phyloP scores from a whole-genome alignment of 306 rosid genomes.

The barrel medic (Medicago truncatula) region DNA sequence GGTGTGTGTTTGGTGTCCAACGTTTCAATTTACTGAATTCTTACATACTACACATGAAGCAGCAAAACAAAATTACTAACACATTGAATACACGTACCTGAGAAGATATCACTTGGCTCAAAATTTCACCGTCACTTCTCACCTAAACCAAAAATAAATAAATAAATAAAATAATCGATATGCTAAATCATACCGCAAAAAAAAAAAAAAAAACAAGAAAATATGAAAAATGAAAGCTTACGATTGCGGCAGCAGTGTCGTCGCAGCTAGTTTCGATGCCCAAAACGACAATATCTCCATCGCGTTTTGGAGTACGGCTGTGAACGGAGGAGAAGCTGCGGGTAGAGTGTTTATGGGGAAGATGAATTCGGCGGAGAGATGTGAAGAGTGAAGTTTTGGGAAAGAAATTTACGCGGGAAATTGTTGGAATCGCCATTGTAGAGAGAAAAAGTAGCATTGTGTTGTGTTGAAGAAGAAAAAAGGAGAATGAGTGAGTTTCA shows the following conservation, averaged over 20 bases:
- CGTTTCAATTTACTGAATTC: neutral
- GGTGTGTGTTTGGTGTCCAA: too few species aligned
- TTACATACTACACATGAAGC: neutral
- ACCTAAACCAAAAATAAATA: slow-evolving; percentile 54
- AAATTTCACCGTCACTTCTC: slow-evolving; percentile 82
- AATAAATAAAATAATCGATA: neutral
- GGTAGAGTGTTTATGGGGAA: slow-evolving; percentile 30
- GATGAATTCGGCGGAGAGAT: slow-evolving; percentile 39
- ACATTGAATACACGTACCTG: slow-evolving; percentile 58
- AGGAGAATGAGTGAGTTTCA: neutral
- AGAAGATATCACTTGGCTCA: slow-evolving; percentile 90
- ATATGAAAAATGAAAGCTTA: slow-evolving; percentile 35
- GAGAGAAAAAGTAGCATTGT: slow-evolving; percentile 25
- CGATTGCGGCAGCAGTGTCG: slow-evolving; percentile 95
- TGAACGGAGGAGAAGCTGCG: slow-evolving; percentile 28
- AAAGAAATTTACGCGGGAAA: slow-evolving; percentile 73
- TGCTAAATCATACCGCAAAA: too few species aligned
- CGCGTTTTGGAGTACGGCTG: slow-evolving; percentile 39
- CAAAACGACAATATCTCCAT: slow-evolving; percentile 60
- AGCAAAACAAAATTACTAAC: slow-evolving; percentile 10
- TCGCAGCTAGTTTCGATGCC: slow-evolving; percentile 99
- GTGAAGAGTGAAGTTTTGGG: slow-evolving; percentile 59
- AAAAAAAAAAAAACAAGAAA: neutral
- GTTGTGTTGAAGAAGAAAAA: neutral
- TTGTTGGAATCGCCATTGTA: slow-evolving; percentile 59